phyloP scores from a whole-genome alignment of 2,329 filamentous ascomycete genomes.

The Alternaria ethzedia region DNA sequence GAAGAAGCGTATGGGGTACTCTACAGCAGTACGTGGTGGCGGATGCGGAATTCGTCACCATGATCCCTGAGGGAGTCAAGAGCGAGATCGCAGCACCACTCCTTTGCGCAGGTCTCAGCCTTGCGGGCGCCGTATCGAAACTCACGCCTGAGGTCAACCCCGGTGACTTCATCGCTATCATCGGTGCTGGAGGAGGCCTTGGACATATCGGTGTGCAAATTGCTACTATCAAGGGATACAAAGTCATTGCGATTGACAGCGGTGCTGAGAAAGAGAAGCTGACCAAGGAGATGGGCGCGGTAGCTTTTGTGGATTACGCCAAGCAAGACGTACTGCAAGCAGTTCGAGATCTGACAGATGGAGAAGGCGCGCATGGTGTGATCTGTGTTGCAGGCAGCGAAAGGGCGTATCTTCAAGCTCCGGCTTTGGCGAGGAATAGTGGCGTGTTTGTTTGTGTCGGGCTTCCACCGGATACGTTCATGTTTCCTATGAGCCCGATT shows the following conservation, averaged over 20 bases:
- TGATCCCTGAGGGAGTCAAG: constrained; percentile 45
- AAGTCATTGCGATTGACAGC: constrained; percentile 81
- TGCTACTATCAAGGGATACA: constrained; percentile 80
- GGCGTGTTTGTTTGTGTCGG: constrained; percentile 58
- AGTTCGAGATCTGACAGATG: constrained; percentile 50
- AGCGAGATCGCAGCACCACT: constrained; percentile 47
- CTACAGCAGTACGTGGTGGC: constrained; percentile 46
- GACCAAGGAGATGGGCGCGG: constrained; percentile 72
- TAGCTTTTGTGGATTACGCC: constrained; percentile 78
- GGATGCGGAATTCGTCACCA: constrained; percentile 39
- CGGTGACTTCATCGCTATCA: constrained; percentile 79
- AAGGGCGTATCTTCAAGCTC: constrained; percentile 53
- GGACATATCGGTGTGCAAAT: constrained; percentile 83
- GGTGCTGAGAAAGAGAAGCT: constrained; percentile 79
- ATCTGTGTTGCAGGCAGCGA: constrained; percentile 57
- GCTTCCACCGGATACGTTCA: constrained; percentile 52
- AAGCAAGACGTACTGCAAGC: constrained; percentile 54
- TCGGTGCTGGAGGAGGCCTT: constrained; percentile 83
- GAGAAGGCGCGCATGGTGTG: constrained; percentile 54
- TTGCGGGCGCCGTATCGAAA: constrained; percentile 86
- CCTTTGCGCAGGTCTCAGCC: constrained; percentile 53
- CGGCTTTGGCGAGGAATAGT: constrained; percentile 52
- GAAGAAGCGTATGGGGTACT: constrained; percentile 46
- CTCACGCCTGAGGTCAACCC: constrained; percentile 74
- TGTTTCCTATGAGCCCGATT: constrained; percentile 55